Evolutionary conservation across 1,284 basidiomycete genomes (phyloP), one percentile per base, ranked within the genome.

Genomic region (Sanghuangporus baumii): DNA sequence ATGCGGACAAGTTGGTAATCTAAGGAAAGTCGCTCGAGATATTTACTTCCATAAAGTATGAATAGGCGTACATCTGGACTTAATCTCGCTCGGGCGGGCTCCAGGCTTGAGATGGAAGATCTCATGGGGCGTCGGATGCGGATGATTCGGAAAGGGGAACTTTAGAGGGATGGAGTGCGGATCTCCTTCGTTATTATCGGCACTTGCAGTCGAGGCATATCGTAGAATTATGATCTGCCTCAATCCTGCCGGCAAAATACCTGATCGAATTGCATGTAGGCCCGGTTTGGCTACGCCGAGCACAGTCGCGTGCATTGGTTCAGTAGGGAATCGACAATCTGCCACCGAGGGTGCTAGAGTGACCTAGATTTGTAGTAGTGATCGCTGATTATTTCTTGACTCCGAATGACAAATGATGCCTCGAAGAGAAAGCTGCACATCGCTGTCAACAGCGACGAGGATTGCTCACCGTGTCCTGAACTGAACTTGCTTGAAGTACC

Each of bases 1-100:
- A 74, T 66, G n/a, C 80, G 79, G 47, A 81, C 82, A 46, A 83
- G 78, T 41, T 84, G 81, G 65, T 80, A 83, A 68, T 83, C 82
- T 84, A 65, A 37, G 12, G 23, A 54, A 36, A 12, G 26, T 50
- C 55, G 12, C 63, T 23, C 31, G 36, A 18, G 37, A 50, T 55
- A 37, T 61, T 47, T 55, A 20, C 37, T 16, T 43, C 18, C 12
- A 40, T 3, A 36, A 43, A 59, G 20, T 55, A 5, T 20, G 12
- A 34, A 23, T 20, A 14, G 37, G 71, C 79, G 70, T 65, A 83
- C 82, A 83, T 67, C 82, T 73, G n/a, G 75, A 59, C 68, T 83
- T 83, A 64, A 83, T 78, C 31, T 81, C 75, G 31, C 69, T 64
- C 66, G 79, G 79, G 8, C 74, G 75, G 20, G 81, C 80, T 23